Evolutionary conservation across 768 basidiomycete genomes (phyloP).

Genomic region (Russula griseocarnosa): DNA sequence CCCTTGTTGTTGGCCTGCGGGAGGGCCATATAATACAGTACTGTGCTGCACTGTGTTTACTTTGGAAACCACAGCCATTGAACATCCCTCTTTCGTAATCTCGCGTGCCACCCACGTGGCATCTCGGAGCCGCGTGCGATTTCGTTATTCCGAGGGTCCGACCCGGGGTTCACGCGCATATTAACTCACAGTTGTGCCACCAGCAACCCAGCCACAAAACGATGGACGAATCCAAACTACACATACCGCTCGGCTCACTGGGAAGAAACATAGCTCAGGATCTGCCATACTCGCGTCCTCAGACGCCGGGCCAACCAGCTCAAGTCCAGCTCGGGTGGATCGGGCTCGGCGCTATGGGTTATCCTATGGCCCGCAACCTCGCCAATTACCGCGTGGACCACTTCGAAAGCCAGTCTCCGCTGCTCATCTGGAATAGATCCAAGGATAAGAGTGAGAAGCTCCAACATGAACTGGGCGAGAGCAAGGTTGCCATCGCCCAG

Average conservation of each 20-base stretch:
- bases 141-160: neutral
- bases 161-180: neutral
- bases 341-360: slow-evolving; percentile 66
- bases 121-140: too few relatives aligned
- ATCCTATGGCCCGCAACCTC: slow-evolving; percentile 74
- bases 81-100: slow-evolving; percentile 14
- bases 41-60: neutral
- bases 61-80: neutral
- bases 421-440: slow-evolving; percentile 78
- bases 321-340: slow-evolving; percentile 46
- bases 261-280: slow-evolving; percentile 16
- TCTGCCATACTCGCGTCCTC: slow-evolving; percentile 57
- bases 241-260: slow-evolving; percentile 12
- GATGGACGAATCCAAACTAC: slow-evolving; percentile 20
- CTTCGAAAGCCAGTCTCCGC: slow-evolving; percentile 41
- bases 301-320: slow-evolving; percentile 41
- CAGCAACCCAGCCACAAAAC: neutral
- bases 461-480: slow-evolving; percentile 50
- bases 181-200: neutral
- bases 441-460: slow-evolving; percentile 56
- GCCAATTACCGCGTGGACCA: slow-evolving; percentile 48
- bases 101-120: slow-evolving; percentile 20
- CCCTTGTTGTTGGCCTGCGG: slow-evolving; percentile 57
- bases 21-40: slow-evolving; percentile 42
- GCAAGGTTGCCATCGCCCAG: slow-evolving; percentile 52